Evolutionary conservation across 192 early-diverging fungal genomes (phyloP), one percentile per base, ranked within the genome.

Genomic region (Fimicolochytrium jonesii): DNA sequence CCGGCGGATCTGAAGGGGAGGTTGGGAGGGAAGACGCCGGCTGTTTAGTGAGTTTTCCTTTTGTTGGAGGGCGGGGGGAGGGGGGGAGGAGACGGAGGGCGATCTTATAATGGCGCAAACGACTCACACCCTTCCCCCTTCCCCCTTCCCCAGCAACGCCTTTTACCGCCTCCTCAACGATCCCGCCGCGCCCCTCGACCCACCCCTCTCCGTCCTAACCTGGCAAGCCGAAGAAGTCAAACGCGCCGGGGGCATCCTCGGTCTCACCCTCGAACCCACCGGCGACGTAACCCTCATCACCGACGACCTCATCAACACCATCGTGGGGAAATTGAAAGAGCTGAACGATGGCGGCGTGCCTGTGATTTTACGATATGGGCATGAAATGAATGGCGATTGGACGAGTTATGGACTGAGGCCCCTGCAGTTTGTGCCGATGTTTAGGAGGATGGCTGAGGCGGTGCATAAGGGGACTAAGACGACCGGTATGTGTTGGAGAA

Each of bases 301-400:
- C 1, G 72, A 73, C 39, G 68, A 15, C 20, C 29, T 61, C 10
- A 48, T 69, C 20, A 56, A 66, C 31, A 41, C 20, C 0, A 29
- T 78, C 22, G 68, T 71, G 18, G 17, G 54, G 22, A 26, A 60
- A 11, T 55, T 56, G 20, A 11, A 17, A 2, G 32, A 56, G 4
- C 39, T 77, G 28, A 78, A 78, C 22, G 28, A 52, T 0, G 35
- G 61, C 20, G 77, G 77, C 23, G 66, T 69, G 0, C 77, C 77
- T 17, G 44, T 78, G 15, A 35, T 77, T 11, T 34, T 78, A 32
- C 65, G 77, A 4, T 78, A 46, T 31, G 74, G 74, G 35, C 77
- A 78, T 48, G 77, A 78, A 47, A 78, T 78, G 77, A 78, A 78
- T 51, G 77, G 67, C 23, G 63, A 70, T n/a, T 70, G 67, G 71